Evolutionary conservation across 495 filamentous ascomycete species (phyloP).

Genomic region (Penicillium bovifimosum): DNA sequence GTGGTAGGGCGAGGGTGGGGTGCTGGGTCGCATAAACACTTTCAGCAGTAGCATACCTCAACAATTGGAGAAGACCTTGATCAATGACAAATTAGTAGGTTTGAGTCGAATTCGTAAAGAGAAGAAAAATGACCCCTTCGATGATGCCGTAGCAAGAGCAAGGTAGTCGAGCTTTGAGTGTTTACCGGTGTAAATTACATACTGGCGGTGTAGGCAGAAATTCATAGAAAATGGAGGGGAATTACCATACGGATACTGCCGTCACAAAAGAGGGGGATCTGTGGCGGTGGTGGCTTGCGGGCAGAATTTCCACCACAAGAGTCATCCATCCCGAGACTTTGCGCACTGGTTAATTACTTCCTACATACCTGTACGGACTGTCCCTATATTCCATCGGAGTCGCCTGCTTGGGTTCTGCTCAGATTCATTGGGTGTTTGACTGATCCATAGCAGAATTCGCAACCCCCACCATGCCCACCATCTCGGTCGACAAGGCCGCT

Average conservation of each 20-base stretch:
- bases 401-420: background rate
- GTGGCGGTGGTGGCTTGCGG: slow-evolving; percentile 28
- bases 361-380: background rate
- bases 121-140: slow-evolving; percentile 5
- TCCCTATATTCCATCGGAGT: background rate
- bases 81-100: background rate
- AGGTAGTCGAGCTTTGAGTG: slow-evolving; percentile 9
- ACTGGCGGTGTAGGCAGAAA: slow-evolving; percentile 10
- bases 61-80: slow-evolving; percentile 15
- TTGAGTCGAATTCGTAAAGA: background rate
- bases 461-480: slow-evolving; percentile 66
- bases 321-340: slow-evolving; percentile 16
- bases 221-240: background rate
- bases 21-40: slow-evolving; percentile 39
- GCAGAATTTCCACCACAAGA: slow-evolving; percentile 26
- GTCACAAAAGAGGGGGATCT: slow-evolving; percentile 23
- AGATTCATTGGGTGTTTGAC: background rate
- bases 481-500: slow-evolving; percentile 87
- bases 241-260: slow-evolving; percentile 16
- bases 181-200: slow-evolving; percentile 25
- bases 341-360: slow-evolving; percentile 1
- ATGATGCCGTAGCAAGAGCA: slow-evolving; percentile 1
- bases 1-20: slow-evolving; percentile 38
- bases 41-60: slow-evolving; percentile 29
- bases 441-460: slow-evolving; percentile 12